phyloP scores from a whole-genome alignment of 208 protist genomes.

The Leishmania martiniquensis region DNA sequence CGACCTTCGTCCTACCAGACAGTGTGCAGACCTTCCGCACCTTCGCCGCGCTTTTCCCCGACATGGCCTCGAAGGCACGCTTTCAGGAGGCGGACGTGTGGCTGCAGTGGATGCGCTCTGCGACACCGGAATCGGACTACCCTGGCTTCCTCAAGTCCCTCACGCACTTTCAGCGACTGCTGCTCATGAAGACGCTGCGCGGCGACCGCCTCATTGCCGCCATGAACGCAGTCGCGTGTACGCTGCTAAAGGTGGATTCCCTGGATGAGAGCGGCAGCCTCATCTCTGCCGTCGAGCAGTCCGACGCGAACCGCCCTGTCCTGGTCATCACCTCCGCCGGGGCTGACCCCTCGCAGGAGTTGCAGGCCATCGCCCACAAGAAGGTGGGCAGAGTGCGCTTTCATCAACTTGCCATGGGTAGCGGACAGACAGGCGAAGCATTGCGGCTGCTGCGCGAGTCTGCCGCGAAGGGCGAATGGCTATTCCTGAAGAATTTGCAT shows the following conservation, averaged over 20 bases:
- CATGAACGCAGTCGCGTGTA: slow-evolving; percentile 84
- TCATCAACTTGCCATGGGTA: slow-evolving; percentile 96
- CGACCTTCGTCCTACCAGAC: slow-evolving; percentile 90
- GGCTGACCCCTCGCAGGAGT: slow-evolving; percentile 95
- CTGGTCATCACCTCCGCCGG: slow-evolving; percentile 96
- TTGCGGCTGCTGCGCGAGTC: slow-evolving; percentile 77
- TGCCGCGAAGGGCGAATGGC: slow-evolving; percentile 90
- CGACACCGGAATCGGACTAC: slow-evolving; percentile 89
- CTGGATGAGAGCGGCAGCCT: slow-evolving; percentile 76
- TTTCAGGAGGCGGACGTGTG: slow-evolving; percentile 92
- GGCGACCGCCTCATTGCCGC: slow-evolving; percentile 96
- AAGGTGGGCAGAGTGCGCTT: slow-evolving; percentile 84
- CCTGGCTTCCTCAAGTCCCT: slow-evolving; percentile 85
- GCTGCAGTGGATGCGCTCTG: slow-evolving; percentile 90
- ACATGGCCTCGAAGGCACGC: slow-evolving; percentile 70
- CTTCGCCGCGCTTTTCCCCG: slow-evolving; percentile 80
- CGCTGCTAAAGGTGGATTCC: slow-evolving; percentile 77
- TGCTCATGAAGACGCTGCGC: slow-evolving; percentile 95
- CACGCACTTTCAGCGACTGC: slow-evolving; percentile 94
- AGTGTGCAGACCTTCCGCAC: slow-evolving; percentile 74
- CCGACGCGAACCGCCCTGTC: slow-evolving; percentile 75
- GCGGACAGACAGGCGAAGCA: slow-evolving; percentile 93
- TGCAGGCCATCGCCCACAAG: slow-evolving; percentile 86
- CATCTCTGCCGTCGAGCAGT: slow-evolving; percentile 46
- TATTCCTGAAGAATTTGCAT: slow-evolving; percentile 98